These are phyloP conservation scores for Odonthalia washingtoniensis DNA, from an alignment of 31 red algal species.

Conservation along the genomic window DNA sequence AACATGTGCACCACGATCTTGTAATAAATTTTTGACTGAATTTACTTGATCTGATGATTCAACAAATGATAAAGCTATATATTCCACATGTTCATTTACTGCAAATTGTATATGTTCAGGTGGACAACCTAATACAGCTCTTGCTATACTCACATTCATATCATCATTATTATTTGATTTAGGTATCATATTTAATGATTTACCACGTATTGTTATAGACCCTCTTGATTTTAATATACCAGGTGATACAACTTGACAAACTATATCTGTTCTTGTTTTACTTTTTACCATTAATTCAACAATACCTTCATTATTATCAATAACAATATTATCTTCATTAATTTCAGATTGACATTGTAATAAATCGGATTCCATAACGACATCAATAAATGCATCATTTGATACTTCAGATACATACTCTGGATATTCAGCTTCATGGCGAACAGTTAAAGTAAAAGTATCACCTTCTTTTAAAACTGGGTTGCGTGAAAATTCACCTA, in stretches of 20 bases:
- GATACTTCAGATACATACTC: slow-evolving; percentile 87
- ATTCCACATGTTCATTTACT: slow-evolving; percentile 90
- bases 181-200: slow-evolving; percentile 70
- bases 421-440: slow-evolving; percentile 91
- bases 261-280: slow-evolving; percentile 61
- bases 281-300: slow-evolving; percentile 85
- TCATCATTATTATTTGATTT: slow-evolving; percentile 39
- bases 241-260: slow-evolving; percentile 78
- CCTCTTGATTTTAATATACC: slow-evolving; percentile 84
- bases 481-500: slow-evolving; percentile 87
- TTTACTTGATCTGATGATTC: slow-evolving; percentile 84
- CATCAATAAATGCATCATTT: slow-evolving; percentile 93
- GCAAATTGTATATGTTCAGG: slow-evolving; percentile 96
- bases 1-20: slow-evolving; percentile 76
- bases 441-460: slow-evolving; percentile 86
- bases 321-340: too few species aligned
- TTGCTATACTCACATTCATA: slow-evolving; percentile 75
- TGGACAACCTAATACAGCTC: slow-evolving; percentile 80
- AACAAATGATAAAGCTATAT: slow-evolving; percentile 96
- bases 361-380: slow-evolving; percentile 81
- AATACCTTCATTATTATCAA: slow-evolving; percentile 56
- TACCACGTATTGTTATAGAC: slow-evolving; percentile 87
- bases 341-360: slow-evolving; percentile 82
- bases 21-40: slow-evolving; percentile 61
- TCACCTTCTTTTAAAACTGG: slow-evolving; percentile 78